Base-by-base conservation (phyloP, 116 monocot genomes). In the Cymodocea nodosa region DNA sequence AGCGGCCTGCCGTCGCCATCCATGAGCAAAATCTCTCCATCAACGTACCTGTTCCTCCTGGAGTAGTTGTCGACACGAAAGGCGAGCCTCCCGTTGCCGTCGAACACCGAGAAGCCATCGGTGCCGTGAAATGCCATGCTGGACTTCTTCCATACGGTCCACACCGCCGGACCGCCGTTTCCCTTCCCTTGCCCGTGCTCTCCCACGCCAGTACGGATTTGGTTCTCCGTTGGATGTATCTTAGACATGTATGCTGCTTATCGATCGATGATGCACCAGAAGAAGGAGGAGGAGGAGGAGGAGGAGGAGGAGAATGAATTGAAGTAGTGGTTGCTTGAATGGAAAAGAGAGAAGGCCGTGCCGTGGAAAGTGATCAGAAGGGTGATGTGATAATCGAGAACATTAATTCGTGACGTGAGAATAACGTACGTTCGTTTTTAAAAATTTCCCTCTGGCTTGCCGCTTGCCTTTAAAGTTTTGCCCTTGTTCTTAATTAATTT, bases 11-110 rank as follows among this genome's bases (percentile, higher is more conserved):
- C 90, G 0, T 14, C 63, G 2, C 83, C 87, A 50, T 95, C 84
- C 83, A 86, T 87, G 61, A 95, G 83, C 35, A 82, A 64, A 24
- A 91, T 52, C 59, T 87, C 80, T 24, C 75, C 79, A 2, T 74
- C 24, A 50, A 80, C 36, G 24, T 44, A 70, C 73, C 73, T 83
- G 25, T 64, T 75, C 62, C 39, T 72, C 72, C 95, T 83, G 4
- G 90, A 82, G 72, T 90, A 95, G 65, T 95, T 95, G 63, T 95
- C 94, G n/a, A 95, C 87, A 7, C 95, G 70, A 66, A 87, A 95
- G 13, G 78, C 85, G n/a, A 90, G 74, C 62, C 59, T 71, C 15
- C 95, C 95, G 17, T 77, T 7, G 56, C 61, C 35, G 64, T 90
- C 84, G 63, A 75, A 94, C 30, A 83, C 74, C 12, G 84, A 82